Evolutionary conservation across 192 early-diverging fungal genomes (phyloP).

Genomic region (Coemansia sp.): DNA sequence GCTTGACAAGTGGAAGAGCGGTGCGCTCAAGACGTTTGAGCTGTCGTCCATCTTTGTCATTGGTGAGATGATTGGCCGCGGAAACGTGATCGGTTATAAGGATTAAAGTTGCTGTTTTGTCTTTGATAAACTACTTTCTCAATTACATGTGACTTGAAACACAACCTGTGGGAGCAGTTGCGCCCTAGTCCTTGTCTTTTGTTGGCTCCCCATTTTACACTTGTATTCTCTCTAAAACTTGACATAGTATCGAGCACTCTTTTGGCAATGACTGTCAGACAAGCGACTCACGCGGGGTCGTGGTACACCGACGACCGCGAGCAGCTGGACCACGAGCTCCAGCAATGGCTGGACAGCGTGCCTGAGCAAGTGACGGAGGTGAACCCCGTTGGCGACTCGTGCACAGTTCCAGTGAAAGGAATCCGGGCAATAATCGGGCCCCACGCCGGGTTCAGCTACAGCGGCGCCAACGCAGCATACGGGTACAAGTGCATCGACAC

Average conservation of each 20-base stretch:
- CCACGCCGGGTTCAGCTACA: slow-evolving; percentile 91
- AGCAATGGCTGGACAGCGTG: slow-evolving; percentile 36
- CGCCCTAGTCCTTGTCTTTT: neutral
- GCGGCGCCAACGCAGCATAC: slow-evolving; percentile 86
- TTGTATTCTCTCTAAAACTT: neutral
- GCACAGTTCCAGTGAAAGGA: slow-evolving; percentile 19
- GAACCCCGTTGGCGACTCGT: slow-evolving; percentile 17
- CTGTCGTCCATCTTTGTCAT: slow-evolving; percentile 49
- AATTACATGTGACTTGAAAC: too few relatives aligned
- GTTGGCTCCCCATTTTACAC: neutral
- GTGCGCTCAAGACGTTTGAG: slow-evolving; percentile 54
- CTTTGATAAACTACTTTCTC: too few relatives aligned
- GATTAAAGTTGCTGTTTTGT: slow-evolving; percentile 16
- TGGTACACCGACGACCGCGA: slow-evolving; percentile 64
- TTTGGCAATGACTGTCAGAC: slow-evolving; percentile 23
- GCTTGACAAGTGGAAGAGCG: slow-evolving; percentile 45
- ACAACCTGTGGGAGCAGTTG: too few relatives aligned
- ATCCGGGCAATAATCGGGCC: slow-evolving; percentile 49
- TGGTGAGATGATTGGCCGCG: slow-evolving; percentile 49
- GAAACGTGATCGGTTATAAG: slow-evolving; percentile 53
- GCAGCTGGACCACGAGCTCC: slow-evolving; percentile 25
- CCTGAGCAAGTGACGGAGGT: slow-evolving; percentile 23
- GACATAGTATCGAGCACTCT: neutral
- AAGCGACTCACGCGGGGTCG: slow-evolving; percentile 67
- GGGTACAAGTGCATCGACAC: slow-evolving; percentile 77